Conservation (phyloP, 2,329 filamentous ascomycete species). For the Microsporum ferrugineum region DNA sequence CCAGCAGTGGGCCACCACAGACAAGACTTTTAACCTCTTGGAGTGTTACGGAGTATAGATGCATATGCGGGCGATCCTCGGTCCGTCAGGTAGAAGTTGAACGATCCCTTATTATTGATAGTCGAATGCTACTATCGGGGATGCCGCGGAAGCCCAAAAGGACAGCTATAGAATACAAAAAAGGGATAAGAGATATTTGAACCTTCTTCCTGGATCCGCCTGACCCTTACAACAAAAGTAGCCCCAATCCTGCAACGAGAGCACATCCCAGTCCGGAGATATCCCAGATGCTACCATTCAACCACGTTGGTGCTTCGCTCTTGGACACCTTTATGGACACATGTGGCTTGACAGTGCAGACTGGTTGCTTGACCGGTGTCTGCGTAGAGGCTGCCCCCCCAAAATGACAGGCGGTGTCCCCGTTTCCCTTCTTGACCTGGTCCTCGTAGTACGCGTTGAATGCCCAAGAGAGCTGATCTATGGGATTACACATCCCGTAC, state of each 20-base stretch:
- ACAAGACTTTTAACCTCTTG: too few species aligned
- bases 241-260: constrained; percentile 33
- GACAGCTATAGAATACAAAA: neutral
- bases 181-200: neutral
- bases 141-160: too few species aligned
- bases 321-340: constrained; percentile 19
- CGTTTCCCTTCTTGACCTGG: constrained; percentile 25
- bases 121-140: too few species aligned
- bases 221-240: constrained; percentile 36
- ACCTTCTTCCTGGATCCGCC: neutral
- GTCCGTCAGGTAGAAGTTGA: too few species aligned
- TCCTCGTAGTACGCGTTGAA: constrained; percentile 36
- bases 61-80: too few species aligned
- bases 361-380: constrained; percentile 15
- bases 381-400: constrained; percentile 31
- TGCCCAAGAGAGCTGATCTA: constrained; percentile 34
- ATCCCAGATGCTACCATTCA: constrained; percentile 29
- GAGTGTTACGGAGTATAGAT: too few species aligned
- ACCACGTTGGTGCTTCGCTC: constrained; percentile 21
- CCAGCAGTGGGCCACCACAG: too few species aligned
- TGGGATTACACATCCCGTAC: constrained; percentile 36
- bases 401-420: constrained; percentile 33
- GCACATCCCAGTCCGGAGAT: constrained; percentile 32
- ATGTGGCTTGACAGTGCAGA: constrained; percentile 18
- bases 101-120: too few species aligned